Conservation (phyloP, 257 asterid species). For the Nicotiana benthamiana region DNA sequence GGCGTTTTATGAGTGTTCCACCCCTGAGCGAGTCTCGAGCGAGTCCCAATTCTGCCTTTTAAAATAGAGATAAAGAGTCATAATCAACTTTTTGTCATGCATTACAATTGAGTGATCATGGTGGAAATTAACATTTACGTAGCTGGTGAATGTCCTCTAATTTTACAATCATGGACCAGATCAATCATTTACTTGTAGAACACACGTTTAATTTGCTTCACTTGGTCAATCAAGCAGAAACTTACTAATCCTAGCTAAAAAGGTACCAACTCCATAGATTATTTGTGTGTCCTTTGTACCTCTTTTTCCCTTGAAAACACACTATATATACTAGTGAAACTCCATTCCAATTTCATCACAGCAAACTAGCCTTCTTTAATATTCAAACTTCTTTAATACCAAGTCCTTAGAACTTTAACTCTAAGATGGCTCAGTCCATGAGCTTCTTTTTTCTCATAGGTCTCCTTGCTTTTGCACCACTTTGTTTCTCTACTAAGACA, state of each 20-base stretch:
- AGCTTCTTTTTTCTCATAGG: slow-evolving; percentile 30
- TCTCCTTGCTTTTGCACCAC: slow-evolving; percentile 45
- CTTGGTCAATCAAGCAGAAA: neutral
- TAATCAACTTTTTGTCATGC: neutral
- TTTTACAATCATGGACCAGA: neutral
- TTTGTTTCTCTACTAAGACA: slow-evolving; percentile 35
- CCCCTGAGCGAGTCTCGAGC: too few species aligned
- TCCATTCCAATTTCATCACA: slow-evolving; percentile 22
- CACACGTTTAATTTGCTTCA: slow-evolving; percentile 6
- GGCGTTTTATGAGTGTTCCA: too few species aligned
- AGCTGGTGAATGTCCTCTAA: neutral
- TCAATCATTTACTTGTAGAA: neutral
- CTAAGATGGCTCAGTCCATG: slow-evolving; percentile 29
- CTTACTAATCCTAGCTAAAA: slow-evolving; percentile 23
- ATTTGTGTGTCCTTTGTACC: neutral
- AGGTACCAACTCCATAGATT: slow-evolving; percentile 47
- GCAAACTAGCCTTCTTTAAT: slow-evolving; percentile 9
- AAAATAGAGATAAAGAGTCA: neutral
- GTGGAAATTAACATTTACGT: neutral
- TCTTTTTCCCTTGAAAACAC: neutral
- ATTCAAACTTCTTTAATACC: neutral
- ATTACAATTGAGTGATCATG: neutral
- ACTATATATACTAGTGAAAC: slow-evolving; percentile 30
- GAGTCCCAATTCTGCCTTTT: too few species aligned
- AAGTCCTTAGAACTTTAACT: neutral